Evolutionary conservation across 2,329 filamentous ascomycete genomes (phyloP).

Genomic region (Neofusicoccum kwambonambiense): DNA sequence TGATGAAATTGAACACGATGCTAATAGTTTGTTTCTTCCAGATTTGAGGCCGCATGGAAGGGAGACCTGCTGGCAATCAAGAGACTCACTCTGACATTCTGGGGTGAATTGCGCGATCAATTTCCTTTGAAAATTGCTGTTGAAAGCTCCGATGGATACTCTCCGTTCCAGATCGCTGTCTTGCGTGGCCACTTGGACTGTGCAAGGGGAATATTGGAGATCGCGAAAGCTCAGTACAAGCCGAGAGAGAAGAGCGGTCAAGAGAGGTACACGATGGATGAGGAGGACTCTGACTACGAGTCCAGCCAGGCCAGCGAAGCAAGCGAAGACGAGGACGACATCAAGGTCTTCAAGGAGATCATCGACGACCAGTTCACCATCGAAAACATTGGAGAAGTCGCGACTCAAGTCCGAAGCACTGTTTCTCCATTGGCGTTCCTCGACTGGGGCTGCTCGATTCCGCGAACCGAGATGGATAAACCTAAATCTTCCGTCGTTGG

Average conservation of each 20-base stretch:
- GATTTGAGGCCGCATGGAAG: constrained; percentile 70
- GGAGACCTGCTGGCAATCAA: constrained; percentile 69
- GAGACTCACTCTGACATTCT: constrained; percentile 59
- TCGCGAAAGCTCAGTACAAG: constrained; percentile 67
- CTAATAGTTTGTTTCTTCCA: constrained; percentile 27
- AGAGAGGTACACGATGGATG: constrained; percentile 46
- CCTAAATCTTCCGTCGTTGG: constrained; percentile 5
- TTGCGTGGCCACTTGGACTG: constrained; percentile 63
- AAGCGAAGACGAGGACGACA: constrained; percentile 27
- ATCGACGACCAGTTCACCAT: constrained; percentile 70
- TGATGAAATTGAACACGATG: background rate
- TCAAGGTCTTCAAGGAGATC: constrained; percentile 49
- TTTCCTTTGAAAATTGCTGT: constrained; percentile 65
- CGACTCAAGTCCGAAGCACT: constrained; percentile 63
- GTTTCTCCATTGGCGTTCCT: constrained; percentile 58
- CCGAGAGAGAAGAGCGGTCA: constrained; percentile 52
- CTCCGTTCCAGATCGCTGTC: constrained; percentile 68
- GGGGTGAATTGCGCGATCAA: constrained; percentile 54
- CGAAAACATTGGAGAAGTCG: constrained; percentile 70
- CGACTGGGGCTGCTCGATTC: constrained; percentile 28
- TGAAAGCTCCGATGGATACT: constrained; percentile 51
- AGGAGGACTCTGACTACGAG: constrained; percentile 38
- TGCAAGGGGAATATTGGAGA: constrained; percentile 67
- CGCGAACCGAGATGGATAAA: background rate
- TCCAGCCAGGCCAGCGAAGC: constrained; percentile 34